Base-by-base conservation (phyloP, 2,329 filamentous ascomycete species). In the Xylariaceae sp. region DNA sequence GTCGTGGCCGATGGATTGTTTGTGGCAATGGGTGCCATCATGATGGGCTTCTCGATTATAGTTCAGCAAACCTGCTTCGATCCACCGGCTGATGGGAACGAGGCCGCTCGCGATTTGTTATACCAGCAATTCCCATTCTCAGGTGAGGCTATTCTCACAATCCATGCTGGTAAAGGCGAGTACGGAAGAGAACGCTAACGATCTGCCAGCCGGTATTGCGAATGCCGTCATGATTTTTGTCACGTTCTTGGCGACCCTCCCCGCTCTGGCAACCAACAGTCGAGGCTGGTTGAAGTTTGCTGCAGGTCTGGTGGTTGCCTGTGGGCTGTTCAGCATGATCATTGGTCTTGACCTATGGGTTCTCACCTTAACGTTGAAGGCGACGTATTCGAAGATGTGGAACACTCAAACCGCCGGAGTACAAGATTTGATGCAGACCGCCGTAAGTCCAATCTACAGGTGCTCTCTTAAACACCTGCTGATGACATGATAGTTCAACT, bases 221-320 rank as follows among this genome's bases (percentile, higher is more conserved):
- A 90, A 90, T 62, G 78, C 82, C 47, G 72, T 82, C 55, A 70
- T 90, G 56, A 77, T 89, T 60, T 81, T 91, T 62, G 57, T 79
- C 53, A 81, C 83, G 18, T 89, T 89, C 63, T 55, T 83, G 41
- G 60, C 82, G 46, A 85, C 84, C 6, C 65, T 93, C 13, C 85
- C 85, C 3, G 85, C 79, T n/a, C 68, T 91, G 41, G 72, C 83
- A 48, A 78, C 85, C 44, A 78, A 80, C 4, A 78, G 73, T 37
- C 76, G 85, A 49, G 72, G 74, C 49, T 87, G 82, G 79, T 73
- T 91, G 54, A 87, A 88, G 62, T 48, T 82, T 13, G 79, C 83
- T 43, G 81, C 78, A 37, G 85, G 79, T 66, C 63, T 86, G 57
- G 66, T 84, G 31, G 71, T 79, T n/a, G 41, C 79, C 32, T 81